Evolutionary conservation across 768 basidiomycete genomes (phyloP).

Genomic region (Panaeolus papilionaceus): DNA sequence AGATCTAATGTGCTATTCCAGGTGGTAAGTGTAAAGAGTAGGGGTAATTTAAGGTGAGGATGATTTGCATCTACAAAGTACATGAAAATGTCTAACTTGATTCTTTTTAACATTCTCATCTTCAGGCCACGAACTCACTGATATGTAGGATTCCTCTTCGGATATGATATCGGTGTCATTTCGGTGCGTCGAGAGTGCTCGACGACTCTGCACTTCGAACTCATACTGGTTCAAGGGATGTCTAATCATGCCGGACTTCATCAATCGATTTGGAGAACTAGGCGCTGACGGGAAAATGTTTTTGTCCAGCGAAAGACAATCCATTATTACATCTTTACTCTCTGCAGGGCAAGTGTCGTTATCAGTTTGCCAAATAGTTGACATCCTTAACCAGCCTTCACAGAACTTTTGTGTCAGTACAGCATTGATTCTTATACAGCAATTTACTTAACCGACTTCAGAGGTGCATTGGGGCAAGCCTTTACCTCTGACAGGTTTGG

Average conservation of each 20-base stretch:
- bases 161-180: constrained; percentile 81
- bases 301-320: constrained; percentile 69
- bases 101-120: background rate
- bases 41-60: background rate
- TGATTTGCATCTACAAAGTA: background rate
- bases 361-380: background rate
- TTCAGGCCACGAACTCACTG: background rate
- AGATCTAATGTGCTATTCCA: background rate
- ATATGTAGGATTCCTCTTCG: constrained; percentile 64
- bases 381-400: background rate
- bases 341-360: constrained; percentile 65
- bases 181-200: constrained; percentile 49
- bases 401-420: constrained; percentile 59
- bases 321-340: constrained; percentile 79
- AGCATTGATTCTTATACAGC: constrained; percentile 15
- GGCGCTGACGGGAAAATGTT: constrained; percentile 51
- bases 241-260: constrained; percentile 81
- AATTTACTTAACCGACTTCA: constrained; percentile 25
- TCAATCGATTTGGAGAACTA: constrained; percentile 67
- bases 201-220: constrained; percentile 12
- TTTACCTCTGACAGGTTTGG: constrained; percentile 80
- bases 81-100: background rate
- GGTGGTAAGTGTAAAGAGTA: constrained; percentile 8
- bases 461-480: constrained; percentile 71
- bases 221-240: constrained; percentile 56